Evolutionary conservation across 2,329 filamentous ascomycete species (phyloP).

Genomic region (Hymenoscyphus scutula): DNA sequence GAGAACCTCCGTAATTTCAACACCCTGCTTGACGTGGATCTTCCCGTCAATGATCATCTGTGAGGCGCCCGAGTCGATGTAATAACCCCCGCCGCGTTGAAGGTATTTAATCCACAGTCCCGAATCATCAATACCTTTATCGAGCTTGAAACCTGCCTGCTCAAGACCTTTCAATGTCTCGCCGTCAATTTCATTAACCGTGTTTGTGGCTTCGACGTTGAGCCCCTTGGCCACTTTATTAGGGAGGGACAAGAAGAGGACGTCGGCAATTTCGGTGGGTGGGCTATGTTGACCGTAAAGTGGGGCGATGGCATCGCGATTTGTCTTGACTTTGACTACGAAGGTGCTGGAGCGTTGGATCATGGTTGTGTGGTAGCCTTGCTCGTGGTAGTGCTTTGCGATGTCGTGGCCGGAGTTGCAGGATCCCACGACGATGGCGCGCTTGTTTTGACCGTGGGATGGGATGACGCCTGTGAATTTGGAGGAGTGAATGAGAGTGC

Average conservation of each 20-base stretch:
- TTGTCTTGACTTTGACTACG: constrained; percentile 55
- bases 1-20: constrained; percentile 45
- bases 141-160: constrained; percentile 56
- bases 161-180: constrained; percentile 47
- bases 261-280: constrained; percentile 63
- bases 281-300: constrained; percentile 39
- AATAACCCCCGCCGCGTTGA: constrained; percentile 58
- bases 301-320: constrained; percentile 44
- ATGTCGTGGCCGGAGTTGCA: constrained; percentile 71
- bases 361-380: constrained; percentile 66
- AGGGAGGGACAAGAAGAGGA: constrained; percentile 57
- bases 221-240: constrained; percentile 58
- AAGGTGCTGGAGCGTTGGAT: constrained; percentile 66
- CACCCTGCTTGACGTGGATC: constrained; percentile 50
- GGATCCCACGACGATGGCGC: constrained; percentile 63
- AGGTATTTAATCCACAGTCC: constrained; percentile 60
- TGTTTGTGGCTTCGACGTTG: constrained; percentile 46
- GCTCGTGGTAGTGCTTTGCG: constrained; percentile 64
- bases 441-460: constrained; percentile 49
- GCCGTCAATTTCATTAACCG: constrained; percentile 39
- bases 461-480: constrained; percentile 53
- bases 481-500: constrained; percentile 60
- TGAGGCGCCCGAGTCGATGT: constrained; percentile 54
- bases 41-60: constrained; percentile 53
- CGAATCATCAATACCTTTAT: constrained; percentile 53